phyloP scores from a whole-genome alignment of 768 basidiomycete genomes.

The Auricularia heimuer region DNA sequence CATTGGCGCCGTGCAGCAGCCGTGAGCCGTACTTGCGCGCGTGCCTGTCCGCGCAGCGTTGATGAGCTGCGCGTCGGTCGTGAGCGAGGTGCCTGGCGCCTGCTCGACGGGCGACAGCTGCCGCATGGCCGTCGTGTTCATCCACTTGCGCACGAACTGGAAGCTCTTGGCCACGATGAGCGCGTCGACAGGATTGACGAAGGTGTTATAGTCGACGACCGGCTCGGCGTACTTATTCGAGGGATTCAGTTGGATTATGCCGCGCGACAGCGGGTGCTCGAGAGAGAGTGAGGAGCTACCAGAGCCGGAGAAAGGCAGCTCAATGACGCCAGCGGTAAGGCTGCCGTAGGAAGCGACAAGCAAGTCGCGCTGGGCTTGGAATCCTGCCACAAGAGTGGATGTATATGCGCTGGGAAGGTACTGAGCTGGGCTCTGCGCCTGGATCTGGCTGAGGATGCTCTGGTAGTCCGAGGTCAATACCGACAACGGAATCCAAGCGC shows the following conservation, averaged over 20 bases:
- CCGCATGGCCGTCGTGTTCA: background rate
- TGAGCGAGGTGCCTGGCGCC: slow-evolving; percentile 1
- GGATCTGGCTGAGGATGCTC: background rate
- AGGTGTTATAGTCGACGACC: background rate
- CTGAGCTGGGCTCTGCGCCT: background rate
- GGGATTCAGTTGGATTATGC: background rate
- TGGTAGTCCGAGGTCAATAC: background rate
- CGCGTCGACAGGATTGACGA: background rate
- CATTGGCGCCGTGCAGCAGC: slow-evolving; percentile 32
- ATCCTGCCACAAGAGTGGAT: background rate
- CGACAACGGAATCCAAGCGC: background rate
- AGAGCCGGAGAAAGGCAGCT: background rate
- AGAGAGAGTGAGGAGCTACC: background rate
- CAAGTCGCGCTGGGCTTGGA: background rate
- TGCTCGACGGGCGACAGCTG: background rate
- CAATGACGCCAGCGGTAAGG: background rate
- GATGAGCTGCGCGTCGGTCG: slow-evolving; percentile 13
- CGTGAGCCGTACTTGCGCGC: slow-evolving; percentile 16
- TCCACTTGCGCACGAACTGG: slow-evolving; percentile 2
- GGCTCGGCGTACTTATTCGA: background rate
- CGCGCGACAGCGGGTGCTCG: slow-evolving; percentile 8
- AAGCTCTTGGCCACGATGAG: background rate
- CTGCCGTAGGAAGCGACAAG: background rate
- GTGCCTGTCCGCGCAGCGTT: slow-evolving; percentile 12
- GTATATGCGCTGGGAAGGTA: background rate